Base-by-base conservation (phyloP, 805 yeast species). In the Wickerhamomyces rabaulensis region DNA sequence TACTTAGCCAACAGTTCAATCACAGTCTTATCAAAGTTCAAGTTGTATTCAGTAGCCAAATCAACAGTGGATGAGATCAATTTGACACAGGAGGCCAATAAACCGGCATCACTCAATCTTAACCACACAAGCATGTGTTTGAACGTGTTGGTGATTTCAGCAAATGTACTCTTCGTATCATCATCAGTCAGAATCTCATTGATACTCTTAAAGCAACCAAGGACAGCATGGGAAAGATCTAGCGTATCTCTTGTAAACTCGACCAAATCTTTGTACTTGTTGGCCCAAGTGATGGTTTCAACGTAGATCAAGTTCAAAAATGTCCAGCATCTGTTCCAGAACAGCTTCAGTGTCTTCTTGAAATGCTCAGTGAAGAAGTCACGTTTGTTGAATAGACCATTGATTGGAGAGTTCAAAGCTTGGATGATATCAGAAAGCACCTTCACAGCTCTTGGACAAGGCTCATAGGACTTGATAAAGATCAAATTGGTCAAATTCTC, bases 181-280 rank as follows among this genome's bases (percentile, higher is more conserved):
- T 56, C 58, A 9, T 52, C 56, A 6, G 54, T 55, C 27, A 55
- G 52, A 7, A 64, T 64, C 0, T 69, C 62, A 20, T 60, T 55
- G 8, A 74, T 64, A n/a, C 75, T 69, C 48, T 82, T 70, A 57
- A 78, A 85, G 2, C 91, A 79, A 46, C 76, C 81, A n/a, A 91
- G 61, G 29, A 91, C 66, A 2, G 73, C 63, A 50, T 83, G 82
- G 48, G 95, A 83, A 27, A 87, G 70, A 54, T 91, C 97, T 43
- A 92, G 71, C 0, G 88, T 82, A 59, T 89, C 96, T 61, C 95
- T 77, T 2, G 97, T 87, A 55, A 89, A 91, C 47, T 90, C 95
- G 39, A 83, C 76, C 55, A 88, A 69, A 42, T 75, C 76, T 0
- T 73, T 69, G 55, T 80, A 83, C 33, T 68, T 65, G 2, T 73